These are phyloP conservation scores for Actinomortierella ambigua DNA, from an alignment of 371 early-diverging fungal genomes.

Conservation along the genomic window DNA sequence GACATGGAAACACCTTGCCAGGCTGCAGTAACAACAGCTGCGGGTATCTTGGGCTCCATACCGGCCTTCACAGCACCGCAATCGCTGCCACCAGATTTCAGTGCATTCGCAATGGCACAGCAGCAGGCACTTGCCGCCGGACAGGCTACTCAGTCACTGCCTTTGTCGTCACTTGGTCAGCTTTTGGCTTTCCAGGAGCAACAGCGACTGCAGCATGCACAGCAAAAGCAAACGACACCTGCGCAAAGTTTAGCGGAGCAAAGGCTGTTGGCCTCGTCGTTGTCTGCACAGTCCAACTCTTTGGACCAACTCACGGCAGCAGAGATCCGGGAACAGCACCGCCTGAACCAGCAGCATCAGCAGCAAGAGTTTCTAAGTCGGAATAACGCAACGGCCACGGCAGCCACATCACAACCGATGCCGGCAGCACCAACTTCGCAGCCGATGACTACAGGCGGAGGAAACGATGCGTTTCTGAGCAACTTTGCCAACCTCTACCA, in stretches of 20 bases:
- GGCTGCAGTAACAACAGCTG: neutral
- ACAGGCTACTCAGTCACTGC: conserved; percentile 13
- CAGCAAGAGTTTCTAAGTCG: conserved; percentile 12
- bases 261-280: neutral
- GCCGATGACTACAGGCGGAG: too few species aligned
- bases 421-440: too few species aligned
- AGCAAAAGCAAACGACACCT: conserved; percentile 16
- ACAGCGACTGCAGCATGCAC: conserved; percentile 14
- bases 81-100: conserved; percentile 40
- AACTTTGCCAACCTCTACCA: conserved; percentile 34
- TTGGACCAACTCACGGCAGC: conserved; percentile 12
- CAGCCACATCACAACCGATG: conserved; percentile 1
- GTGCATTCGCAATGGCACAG: conserved; percentile 34
- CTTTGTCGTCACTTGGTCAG: conserved; percentile 23
- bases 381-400: conserved; percentile 18
- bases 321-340: conserved; percentile 21
- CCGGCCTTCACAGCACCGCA: conserved; percentile 32
- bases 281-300: neutral
- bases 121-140: conserved; percentile 19
- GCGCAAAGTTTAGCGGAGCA: neutral
- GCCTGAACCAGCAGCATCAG: conserved; percentile 18
- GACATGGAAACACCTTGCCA: neutral
- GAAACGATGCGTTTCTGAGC: conserved; percentile 15
- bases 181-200: conserved; percentile 33
- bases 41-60: conserved; percentile 16